Percentiles rank a stretch among this genome's conserved stretches.
These are phyloP conservation scores for Orbilia blumenaviensis DNA, from an alignment of 2,329 filamentous ascomycete genomes.

Conservation along the genomic window DNA sequence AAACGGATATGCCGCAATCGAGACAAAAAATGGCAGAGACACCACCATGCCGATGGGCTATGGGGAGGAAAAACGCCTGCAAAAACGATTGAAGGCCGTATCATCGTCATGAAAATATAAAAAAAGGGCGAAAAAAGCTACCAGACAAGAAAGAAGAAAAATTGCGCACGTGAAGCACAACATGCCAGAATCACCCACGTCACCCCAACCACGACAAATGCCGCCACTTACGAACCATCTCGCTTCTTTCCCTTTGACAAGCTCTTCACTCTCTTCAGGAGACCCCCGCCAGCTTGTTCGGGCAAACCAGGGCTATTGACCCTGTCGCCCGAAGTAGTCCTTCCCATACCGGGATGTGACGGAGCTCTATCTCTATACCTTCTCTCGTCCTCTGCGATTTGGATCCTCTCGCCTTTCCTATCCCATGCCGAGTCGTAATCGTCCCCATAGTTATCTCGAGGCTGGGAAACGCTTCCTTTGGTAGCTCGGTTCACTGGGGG, in stretches of 20 bases:
- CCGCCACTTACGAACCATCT: constrained; percentile 51
- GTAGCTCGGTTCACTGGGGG: constrained; percentile 60
- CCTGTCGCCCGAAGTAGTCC: constrained; percentile 48
- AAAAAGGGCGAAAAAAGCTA: background rate
- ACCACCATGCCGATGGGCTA: background rate
- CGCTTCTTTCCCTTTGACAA: constrained; percentile 59
- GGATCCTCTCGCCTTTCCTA: constrained; percentile 70
- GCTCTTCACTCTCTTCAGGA: constrained; percentile 58
- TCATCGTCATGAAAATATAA: background rate
- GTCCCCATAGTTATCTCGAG: constrained; percentile 81
- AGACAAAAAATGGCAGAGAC: background rate
- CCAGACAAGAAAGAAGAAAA: background rate
- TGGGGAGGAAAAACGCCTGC: constrained; percentile 11
- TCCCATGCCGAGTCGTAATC: constrained; percentile 77
- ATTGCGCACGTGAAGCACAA: background rate
- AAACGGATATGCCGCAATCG: constrained; percentile 14
- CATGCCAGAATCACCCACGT: no score
- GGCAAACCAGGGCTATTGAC: constrained; percentile 29
- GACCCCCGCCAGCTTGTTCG: constrained; percentile 52
- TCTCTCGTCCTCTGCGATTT: constrained; percentile 62
- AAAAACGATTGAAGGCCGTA: constrained; percentile 12
- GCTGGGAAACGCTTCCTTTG: constrained; percentile 61
- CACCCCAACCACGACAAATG: no score
- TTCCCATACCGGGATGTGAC: constrained; percentile 54
- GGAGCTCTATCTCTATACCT: constrained; percentile 57